Base-by-base conservation (phyloP, 805 yeast species). In the Kodamaea leandrae region DNA sequence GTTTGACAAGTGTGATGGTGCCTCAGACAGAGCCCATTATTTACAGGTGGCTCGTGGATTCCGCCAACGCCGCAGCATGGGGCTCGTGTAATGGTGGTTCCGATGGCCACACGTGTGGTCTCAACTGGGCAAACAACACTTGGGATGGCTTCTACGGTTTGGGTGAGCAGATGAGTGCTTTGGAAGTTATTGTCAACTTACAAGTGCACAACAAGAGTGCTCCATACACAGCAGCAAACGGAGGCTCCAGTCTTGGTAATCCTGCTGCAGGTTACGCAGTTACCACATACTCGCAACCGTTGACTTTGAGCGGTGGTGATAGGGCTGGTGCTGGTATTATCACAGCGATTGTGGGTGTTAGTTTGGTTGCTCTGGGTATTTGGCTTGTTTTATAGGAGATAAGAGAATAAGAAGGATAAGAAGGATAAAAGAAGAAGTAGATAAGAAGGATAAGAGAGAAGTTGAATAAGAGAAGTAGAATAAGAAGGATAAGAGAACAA, bases 251-350 rank as follows among this genome's bases (percentile, higher is more conserved):
- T 0, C 44, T 51, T 3, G 90, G 91, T 43, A 72, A 78, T 58
- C 76, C 80, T 9, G 73, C 78, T 24, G 93, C 87, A 9, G 96
- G 96, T 42, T 71, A 78, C 5, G 59, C 64, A 40, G 51, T 66
- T 5, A 60, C 67, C 23, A 40, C 43, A 25, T 71, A 74, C 50
- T 60, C 57, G 5, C 29, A 29, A n/a, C 52, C 52, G 3, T 46
- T 48, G 41, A 29, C 13, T 14, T 42, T 48, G 16, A 39, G 37
- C 17, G 9, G 38, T 9, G 42, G 40, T 15, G 52, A 48, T 21
- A 76, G 72, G 49, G 96, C 88, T 1, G 98, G 98, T 38, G 96
- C 97, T 1, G 95, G 95, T 39, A 70, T 90, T 20, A 62, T 87
- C 34, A 91, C 99, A 0, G 95, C 90, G 0, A 60, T 87, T 16